Conservation (phyloP, 108 stramenopile species). For the Pseudonitzschia delicatissima region DNA sequence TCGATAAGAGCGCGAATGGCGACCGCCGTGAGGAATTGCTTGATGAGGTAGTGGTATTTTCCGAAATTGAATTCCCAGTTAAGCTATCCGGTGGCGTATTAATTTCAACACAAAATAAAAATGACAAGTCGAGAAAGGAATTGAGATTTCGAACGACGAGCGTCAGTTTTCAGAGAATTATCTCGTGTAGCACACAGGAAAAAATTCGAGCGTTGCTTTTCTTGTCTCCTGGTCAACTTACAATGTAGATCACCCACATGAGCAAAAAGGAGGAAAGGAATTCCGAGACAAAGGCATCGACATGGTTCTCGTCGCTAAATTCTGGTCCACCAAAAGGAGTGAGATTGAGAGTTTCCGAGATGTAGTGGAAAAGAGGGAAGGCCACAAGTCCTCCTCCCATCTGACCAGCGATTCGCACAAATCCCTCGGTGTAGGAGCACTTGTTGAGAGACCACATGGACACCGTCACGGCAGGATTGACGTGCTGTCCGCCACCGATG, state of each 20-base stretch:
- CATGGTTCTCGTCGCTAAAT: constrained; percentile 58
- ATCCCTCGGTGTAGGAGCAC: constrained; percentile 71
- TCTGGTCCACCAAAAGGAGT: constrained; percentile 84
- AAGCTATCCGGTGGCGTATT: no score
- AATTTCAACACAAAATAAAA: not conserved
- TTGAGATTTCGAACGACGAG: no score
- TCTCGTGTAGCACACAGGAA: not conserved
- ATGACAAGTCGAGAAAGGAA: not conserved
- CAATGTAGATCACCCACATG: constrained; percentile 68
- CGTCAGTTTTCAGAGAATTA: not conserved
- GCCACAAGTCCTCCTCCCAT: constrained; percentile 83
- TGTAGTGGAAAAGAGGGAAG: constrained; percentile 69
- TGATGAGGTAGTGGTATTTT: constrained; percentile 81
- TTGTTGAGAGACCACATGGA: constrained; percentile 79
- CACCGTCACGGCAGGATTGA: constrained; percentile 76
- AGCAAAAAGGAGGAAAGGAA: constrained; percentile 69
- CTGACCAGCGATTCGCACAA: constrained; percentile 71
- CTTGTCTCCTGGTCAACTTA: constrained; percentile 22
- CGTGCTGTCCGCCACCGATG: constrained; percentile 60
- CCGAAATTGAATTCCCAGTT: constrained; percentile 89
- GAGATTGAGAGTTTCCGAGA: constrained; percentile 52
- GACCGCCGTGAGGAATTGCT: constrained; percentile 80
- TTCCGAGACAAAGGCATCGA: constrained; percentile 67
- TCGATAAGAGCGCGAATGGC: constrained; percentile 85
- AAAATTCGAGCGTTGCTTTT: not conserved